These are phyloP conservation scores for Lepiota venenata DNA, from an alignment of 768 basidiomycete species.

Conservation along the genomic window DNA sequence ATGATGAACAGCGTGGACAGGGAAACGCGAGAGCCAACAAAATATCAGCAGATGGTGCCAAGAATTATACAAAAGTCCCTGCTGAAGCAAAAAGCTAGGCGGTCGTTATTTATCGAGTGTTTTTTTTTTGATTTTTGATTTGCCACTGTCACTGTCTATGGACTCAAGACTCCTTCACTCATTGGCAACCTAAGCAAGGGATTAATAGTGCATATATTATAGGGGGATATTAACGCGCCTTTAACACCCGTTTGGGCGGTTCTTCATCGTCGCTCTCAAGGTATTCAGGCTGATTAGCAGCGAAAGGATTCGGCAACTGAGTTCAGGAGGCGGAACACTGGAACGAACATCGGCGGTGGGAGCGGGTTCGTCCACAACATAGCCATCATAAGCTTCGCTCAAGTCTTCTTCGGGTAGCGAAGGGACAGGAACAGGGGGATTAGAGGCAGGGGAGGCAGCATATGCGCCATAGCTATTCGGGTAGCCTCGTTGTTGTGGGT, in stretches of 20 bases:
- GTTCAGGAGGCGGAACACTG: neutral
- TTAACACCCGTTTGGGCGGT: slow-evolving; percentile 27
- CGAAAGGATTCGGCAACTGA: slow-evolving; percentile 21
- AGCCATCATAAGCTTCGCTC: slow-evolving; percentile 32
- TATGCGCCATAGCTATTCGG: slow-evolving; percentile 1
- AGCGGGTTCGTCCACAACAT: slow-evolving; percentile 18
- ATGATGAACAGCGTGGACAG: too few species aligned
- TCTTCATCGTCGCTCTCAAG: slow-evolving; percentile 22
- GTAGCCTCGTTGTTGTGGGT: slow-evolving; percentile 5
- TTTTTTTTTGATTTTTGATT: too few species aligned
- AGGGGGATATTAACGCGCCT: slow-evolving; percentile 21
- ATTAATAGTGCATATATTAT: neutral
- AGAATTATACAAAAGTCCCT: too few species aligned
- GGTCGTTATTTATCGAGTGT: too few species aligned
- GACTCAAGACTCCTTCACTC: slow-evolving; percentile 10
- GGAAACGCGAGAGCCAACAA: too few species aligned
- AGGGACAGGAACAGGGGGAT: neutral
- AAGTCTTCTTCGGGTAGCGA: slow-evolving; percentile 10
- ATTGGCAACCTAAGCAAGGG: slow-evolving; percentile 23
- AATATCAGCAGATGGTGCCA: too few species aligned
- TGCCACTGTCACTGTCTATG: too few species aligned
- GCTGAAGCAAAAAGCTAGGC: too few species aligned
- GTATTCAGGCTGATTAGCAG: slow-evolving; percentile 17
- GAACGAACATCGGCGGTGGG: neutral
- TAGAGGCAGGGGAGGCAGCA: neutral